A percentile compares a stretch with the other conserved stretches of the same genome.
These are phyloP conservation scores for Cardamine chenopodiifolia DNA, from an alignment of 345 rosid genomes.

Conservation along the genomic window DNA sequence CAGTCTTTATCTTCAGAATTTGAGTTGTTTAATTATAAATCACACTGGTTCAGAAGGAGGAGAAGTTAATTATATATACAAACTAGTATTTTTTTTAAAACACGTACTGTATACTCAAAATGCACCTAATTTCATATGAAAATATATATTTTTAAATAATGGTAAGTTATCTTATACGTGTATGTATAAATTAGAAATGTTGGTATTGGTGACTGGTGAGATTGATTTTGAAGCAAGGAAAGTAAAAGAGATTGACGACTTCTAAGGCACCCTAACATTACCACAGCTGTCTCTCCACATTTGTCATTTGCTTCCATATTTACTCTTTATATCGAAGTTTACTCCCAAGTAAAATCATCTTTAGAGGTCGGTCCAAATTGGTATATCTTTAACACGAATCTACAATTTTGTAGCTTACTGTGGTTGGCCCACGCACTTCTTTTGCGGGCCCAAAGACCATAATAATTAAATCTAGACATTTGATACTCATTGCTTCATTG, in stretches of 20 bases:
- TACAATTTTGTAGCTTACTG: constrained; percentile 23
- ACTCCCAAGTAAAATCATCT: neutral
- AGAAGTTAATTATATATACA: neutral
- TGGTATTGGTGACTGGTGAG: constrained; percentile 32
- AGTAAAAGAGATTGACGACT: constrained; percentile 32
- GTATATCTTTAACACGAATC: constrained; percentile 26
- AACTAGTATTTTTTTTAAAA: neutral
- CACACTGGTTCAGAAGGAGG: neutral
- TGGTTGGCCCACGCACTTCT: constrained; percentile 25
- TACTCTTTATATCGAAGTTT: constrained; percentile 25
- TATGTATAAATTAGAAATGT: constrained; percentile 1
- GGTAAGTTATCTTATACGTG: neutral
- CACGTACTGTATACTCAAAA: neutral
- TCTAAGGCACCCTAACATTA: constrained; percentile 43
- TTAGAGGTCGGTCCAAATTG: constrained; percentile 32
- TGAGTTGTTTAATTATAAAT: neutral
- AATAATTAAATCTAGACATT: neutral
- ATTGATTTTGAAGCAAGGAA: constrained; percentile 39
- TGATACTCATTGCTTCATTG: constrained; percentile 13
- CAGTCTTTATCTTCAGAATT: neutral
- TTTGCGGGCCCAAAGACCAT: constrained; percentile 7
- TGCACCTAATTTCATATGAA: neutral
- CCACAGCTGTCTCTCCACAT: constrained; percentile 36
- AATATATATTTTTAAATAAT: neutral
- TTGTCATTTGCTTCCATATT: constrained; percentile 23